A percentile compares a stretch with the other conserved stretches of the same genome.
Evolutionary conservation across 306 rosid species (phyloP).

Genomic region (Adenanthera pavonina): DNA sequence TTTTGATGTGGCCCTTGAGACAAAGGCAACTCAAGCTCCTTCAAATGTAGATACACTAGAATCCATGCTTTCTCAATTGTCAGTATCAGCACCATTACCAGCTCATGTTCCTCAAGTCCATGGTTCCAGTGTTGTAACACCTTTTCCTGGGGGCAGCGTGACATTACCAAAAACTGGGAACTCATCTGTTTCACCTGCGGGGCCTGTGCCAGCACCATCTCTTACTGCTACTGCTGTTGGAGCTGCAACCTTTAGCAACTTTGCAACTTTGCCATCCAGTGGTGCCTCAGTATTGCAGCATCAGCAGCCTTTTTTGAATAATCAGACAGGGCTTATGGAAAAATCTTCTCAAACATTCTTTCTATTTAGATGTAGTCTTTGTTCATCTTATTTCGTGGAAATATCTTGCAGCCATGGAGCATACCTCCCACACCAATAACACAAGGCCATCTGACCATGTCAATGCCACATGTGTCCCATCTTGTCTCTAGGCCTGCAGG

Average conservation of each 20-base stretch:
- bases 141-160: conserved; percentile 42
- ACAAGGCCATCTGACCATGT: conserved; percentile 57
- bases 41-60: conserved; percentile 71
- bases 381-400: conserved; percentile 40
- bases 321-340: conserved; percentile 60
- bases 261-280: conserved; percentile 57
- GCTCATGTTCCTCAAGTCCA: conserved; percentile 55
- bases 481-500: conserved; percentile 45
- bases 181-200: conserved; percentile 48
- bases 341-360: conserved; percentile 34
- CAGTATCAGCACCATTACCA: conserved; percentile 66
- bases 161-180: conserved; percentile 43
- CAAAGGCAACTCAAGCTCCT: conserved; percentile 58
- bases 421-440: conserved; percentile 37
- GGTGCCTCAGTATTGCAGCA: conserved; percentile 57
- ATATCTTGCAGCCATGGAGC: conserved; percentile 62
- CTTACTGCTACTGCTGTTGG: conserved; percentile 48
- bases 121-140: conserved; percentile 43
- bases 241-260: conserved; percentile 48
- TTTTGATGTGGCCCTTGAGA: conserved; percentile 70
- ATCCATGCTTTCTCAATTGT: conserved; percentile 69
- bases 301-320: conserved; percentile 61
- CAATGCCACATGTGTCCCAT: conserved; percentile 53
- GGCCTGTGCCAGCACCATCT: conserved; percentile 43
- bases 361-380: conserved; percentile 25